Evolutionary conservation across 2,329 filamentous ascomycete species (phyloP).

Genomic region (Claviceps sp.): DNA sequence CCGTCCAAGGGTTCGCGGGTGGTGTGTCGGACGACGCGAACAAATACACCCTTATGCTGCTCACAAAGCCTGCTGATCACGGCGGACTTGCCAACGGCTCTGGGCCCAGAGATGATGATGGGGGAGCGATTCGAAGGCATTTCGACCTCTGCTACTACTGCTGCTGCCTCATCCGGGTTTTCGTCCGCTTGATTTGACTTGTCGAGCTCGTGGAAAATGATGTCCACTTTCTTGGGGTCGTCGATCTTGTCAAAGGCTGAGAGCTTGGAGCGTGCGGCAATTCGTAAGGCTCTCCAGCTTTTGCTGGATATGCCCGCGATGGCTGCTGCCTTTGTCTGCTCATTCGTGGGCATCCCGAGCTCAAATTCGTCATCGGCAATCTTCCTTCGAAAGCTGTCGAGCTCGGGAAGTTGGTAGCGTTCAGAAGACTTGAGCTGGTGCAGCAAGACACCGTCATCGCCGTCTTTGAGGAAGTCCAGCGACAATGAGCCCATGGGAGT

Average conservation of each 20-base stretch:
- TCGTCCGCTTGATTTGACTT: slow-evolving; percentile 23
- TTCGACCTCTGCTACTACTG: slow-evolving; percentile 17
- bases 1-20: slow-evolving; percentile 35
- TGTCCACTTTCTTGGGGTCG: slow-evolving; percentile 56
- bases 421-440: slow-evolving; percentile 53
- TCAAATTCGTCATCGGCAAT: slow-evolving; percentile 76
- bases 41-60: slow-evolving; percentile 52
- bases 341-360: slow-evolving; percentile 63
- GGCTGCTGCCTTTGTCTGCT: slow-evolving; percentile 40
- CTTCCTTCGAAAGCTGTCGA: slow-evolving; percentile 56
- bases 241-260: slow-evolving; percentile 78
- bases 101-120: slow-evolving; percentile 56
- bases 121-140: slow-evolving; percentile 36
- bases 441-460: slow-evolving; percentile 43
- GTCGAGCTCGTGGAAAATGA: slow-evolving; percentile 39
- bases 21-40: slow-evolving; percentile 40
- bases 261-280: slow-evolving; percentile 62
- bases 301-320: slow-evolving; percentile 72
- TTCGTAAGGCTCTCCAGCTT: slow-evolving; percentile 75
- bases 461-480: slow-evolving; percentile 64
- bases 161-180: slow-evolving; percentile 17
- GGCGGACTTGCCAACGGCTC: slow-evolving; percentile 47
- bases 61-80: slow-evolving; percentile 50
- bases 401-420: slow-evolving; percentile 55
- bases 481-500: slow-evolving; percentile 60